phyloP scores from a whole-genome alignment of 2,329 filamentous ascomycete species.

The Pyrenochaeta sp. region DNA sequence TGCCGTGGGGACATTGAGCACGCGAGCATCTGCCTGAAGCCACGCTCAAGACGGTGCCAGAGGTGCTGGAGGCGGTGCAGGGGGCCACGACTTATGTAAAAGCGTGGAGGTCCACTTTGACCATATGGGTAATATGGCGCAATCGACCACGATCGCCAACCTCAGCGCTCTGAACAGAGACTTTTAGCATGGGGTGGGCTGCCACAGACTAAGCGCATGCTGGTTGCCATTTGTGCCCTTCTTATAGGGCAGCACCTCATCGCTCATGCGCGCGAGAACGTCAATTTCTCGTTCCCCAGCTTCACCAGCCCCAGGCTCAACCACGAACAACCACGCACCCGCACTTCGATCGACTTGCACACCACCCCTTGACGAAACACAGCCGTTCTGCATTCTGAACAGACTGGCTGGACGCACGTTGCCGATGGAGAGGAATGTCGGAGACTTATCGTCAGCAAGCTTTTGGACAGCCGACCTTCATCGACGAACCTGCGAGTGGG shows the following conservation, averaged over 20 bases:
- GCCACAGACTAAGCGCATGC: slow-evolving; percentile 23
- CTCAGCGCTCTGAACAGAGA: slow-evolving; percentile 15
- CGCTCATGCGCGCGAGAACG: slow-evolving; percentile 30
- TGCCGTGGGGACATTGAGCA: slow-evolving; percentile 6
- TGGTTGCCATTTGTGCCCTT: slow-evolving; percentile 23
- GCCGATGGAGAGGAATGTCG: slow-evolving; percentile 50
- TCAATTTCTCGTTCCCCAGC: slow-evolving; percentile 25
- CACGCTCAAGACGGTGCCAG: not conserved
- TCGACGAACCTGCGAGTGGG: slow-evolving; percentile 45
- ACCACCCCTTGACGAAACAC: slow-evolving; percentile 3
- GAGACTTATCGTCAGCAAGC: slow-evolving; percentile 37
- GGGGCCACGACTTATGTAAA: slow-evolving; percentile 24
- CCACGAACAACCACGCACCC: slow-evolving; percentile 21
- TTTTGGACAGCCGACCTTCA: slow-evolving; percentile 49
- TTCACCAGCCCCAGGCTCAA: slow-evolving; percentile 22
- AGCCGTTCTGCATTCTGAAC: slow-evolving; percentile 7
- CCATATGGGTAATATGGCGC: slow-evolving; percentile 27
- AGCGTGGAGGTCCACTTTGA: slow-evolving; percentile 26
- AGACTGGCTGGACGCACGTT: slow-evolving; percentile 14
- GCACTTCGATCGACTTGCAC: slow-evolving; percentile 9
- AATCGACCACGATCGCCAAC: slow-evolving; percentile 26
- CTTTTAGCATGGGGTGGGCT: slow-evolving; percentile 28
- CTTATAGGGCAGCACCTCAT: slow-evolving; percentile 40
- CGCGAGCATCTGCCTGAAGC: slow-evolving; percentile 3
- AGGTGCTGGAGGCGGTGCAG: slow-evolving; percentile 4